phyloP scores from a whole-genome alignment of 495 filamentous ascomycete species.

The Articulospora tetracladia region DNA sequence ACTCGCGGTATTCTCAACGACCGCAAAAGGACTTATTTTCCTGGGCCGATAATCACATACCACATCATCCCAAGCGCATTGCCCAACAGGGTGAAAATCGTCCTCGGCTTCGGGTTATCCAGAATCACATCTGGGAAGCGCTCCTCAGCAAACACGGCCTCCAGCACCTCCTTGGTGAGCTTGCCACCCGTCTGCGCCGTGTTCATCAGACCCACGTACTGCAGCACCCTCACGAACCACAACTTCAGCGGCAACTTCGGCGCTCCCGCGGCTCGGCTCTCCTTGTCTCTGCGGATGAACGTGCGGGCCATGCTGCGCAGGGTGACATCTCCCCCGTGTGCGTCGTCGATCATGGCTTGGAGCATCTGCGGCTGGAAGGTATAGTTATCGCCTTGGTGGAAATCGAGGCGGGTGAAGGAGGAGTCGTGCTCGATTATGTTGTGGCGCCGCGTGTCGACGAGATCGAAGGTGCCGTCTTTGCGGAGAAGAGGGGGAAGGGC shows the following conservation, averaged over 20 bases:
- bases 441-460: constrained; percentile 30
- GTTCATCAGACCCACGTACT: constrained; percentile 7
- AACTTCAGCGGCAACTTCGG: constrained; percentile 11
- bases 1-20: neutral
- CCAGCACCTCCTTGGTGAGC: constrained; percentile 1
- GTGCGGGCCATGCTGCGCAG: constrained; percentile 28
- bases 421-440: constrained; percentile 36
- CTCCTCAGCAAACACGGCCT: constrained; percentile 9
- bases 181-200: constrained; percentile 6
- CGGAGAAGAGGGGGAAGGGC: constrained; percentile 24
- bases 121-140: constrained; percentile 7
- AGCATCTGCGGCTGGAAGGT: constrained; percentile 35
- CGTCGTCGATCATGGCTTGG: constrained; percentile 28
- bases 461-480: constrained; percentile 31
- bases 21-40: neutral
- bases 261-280: constrained; percentile 25
- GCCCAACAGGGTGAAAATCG: constrained; percentile 7
- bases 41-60: constrained; percentile 8
- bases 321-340: constrained; percentile 28
- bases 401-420: constrained; percentile 34
- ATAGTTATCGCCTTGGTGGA: constrained; percentile 32
- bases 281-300: constrained; percentile 26
- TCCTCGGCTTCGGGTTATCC: constrained; percentile 10
- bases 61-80: constrained; percentile 12
- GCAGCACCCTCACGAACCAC: constrained; percentile 16